phyloP scores from a whole-genome alignment of 352 stramenopile species.

The Phytopythium mirpurense region DNA sequence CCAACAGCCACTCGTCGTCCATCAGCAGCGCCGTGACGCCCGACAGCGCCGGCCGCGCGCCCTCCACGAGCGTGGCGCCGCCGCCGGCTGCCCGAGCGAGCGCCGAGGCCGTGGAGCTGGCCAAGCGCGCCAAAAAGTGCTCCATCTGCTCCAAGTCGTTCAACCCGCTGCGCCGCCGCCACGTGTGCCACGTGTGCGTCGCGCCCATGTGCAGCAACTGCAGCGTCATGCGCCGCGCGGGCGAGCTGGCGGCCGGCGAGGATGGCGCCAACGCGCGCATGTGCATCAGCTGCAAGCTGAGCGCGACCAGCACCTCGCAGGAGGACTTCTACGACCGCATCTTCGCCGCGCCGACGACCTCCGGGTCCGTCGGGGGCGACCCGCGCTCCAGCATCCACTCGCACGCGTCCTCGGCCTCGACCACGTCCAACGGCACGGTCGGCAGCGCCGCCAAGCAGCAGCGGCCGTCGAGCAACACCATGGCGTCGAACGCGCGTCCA shows the following conservation, averaged over 20 bases:
- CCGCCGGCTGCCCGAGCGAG: not conserved
- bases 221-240: slow-evolving; percentile 53
- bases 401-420: slow-evolving; percentile 23
- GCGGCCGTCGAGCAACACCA: slow-evolving; percentile 28
- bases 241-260: slow-evolving; percentile 44
- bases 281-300: slow-evolving; percentile 80
- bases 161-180: slow-evolving; percentile 69
- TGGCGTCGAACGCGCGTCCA: not conserved
- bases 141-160: slow-evolving; percentile 80
- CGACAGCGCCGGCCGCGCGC: not conserved
- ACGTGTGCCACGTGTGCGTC: slow-evolving; percentile 69
- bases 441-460: no score
- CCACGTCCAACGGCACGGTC: slow-evolving; percentile 1
- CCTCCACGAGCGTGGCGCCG: slow-evolving; percentile 2
- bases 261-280: slow-evolving; percentile 56
- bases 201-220: slow-evolving; percentile 75
- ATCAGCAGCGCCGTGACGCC: slow-evolving; percentile 8
- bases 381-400: slow-evolving; percentile 34
- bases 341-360: slow-evolving; percentile 37
- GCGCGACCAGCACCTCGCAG: slow-evolving; percentile 45
- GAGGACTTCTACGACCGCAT: slow-evolving; percentile 83
- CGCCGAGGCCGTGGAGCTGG: slow-evolving; percentile 7
- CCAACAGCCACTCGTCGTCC: slow-evolving; percentile 16
- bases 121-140: slow-evolving; percentile 74
- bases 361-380: slow-evolving; percentile 29